A percentile compares a stretch with the other conserved stretches of the same genome.
Evolutionary conservation across 371 early-diverging fungal species (phyloP).

Genomic region (Blakeslea trispora): DNA sequence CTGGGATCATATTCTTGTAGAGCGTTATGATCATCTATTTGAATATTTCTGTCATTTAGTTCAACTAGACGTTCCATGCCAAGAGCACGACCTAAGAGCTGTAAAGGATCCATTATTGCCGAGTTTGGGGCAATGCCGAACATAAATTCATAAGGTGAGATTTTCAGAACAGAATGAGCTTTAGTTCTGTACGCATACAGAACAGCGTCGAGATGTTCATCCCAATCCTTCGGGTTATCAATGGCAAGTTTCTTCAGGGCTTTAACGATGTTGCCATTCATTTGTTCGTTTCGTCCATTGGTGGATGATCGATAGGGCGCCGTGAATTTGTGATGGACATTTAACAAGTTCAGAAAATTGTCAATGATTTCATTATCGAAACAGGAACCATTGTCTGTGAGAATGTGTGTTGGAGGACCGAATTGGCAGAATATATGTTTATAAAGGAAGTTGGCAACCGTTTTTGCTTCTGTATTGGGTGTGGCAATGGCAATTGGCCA

Average conservation of each 20-base stretch:
- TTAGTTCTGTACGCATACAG: slow-evolving; percentile 14
- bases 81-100: background rate
- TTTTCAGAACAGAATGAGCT: background rate
- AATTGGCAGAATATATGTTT: slow-evolving; percentile 30
- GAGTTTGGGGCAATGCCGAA: background rate
- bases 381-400: background rate
- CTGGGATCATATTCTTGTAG: too few relatives aligned
- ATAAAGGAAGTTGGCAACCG: slow-evolving; percentile 38
- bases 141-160: slow-evolving; percentile 9
- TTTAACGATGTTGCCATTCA: slow-evolving; percentile 19
- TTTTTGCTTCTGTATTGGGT: slow-evolving; percentile 20
- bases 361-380: slow-evolving; percentile 7
- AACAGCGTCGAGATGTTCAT: background rate
- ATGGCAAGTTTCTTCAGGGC: slow-evolving; percentile 7
- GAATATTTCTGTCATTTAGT: background rate
- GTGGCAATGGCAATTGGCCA: slow-evolving; percentile 45
- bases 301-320: slow-evolving; percentile 20
- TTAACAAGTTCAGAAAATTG: background rate
- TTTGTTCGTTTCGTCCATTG: slow-evolving; percentile 22
- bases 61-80: background rate
- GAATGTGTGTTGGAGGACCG: slow-evolving; percentile 33
- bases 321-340: slow-evolving; percentile 6
- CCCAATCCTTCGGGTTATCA: background rate
- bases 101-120: background rate
- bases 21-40: slow-evolving; percentile 2